These are phyloP conservation scores for Panaeolus papilionaceus DNA, from an alignment of 768 basidiomycete genomes.

Conservation along the genomic window DNA sequence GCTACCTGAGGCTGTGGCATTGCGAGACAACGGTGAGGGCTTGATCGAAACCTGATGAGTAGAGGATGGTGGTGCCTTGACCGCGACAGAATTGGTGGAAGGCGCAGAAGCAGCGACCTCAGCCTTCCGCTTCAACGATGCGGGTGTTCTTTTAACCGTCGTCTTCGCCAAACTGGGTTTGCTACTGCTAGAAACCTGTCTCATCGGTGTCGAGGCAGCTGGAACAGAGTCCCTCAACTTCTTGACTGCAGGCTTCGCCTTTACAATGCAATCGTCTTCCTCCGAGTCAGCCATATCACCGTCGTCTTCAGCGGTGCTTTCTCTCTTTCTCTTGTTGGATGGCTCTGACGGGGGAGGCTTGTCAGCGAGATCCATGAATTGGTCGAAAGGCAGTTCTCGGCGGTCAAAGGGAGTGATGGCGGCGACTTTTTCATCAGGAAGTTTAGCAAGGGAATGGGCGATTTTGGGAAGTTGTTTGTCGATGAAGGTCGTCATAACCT, in stretches of 20 bases:
- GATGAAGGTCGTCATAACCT: constrained; percentile 25
- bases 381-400: constrained; percentile 12
- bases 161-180: constrained; percentile 23
- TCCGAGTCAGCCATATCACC: background rate
- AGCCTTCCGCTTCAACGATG: background rate
- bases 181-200: background rate
- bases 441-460: background rate
- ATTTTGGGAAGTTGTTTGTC: constrained; percentile 25
- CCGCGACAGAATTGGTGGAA: background rate
- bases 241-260: background rate
- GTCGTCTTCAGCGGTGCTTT: background rate
- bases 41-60: background rate
- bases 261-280: constrained; percentile 9
- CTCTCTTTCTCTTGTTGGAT: constrained; percentile 11
- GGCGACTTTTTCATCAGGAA: constrained; percentile 12
- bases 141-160: constrained; percentile 20
- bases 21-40: background rate
- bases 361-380: constrained; percentile 13
- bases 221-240: constrained; percentile 12
- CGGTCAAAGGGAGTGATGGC: constrained; percentile 12
- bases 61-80: background rate
- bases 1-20: background rate
- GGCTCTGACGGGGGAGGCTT: background rate
- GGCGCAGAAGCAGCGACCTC: background rate
- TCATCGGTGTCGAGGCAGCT: constrained; percentile 4